These are phyloP conservation scores for Melanopsichium pennsylvanicum DNA, from an alignment of 1,284 basidiomycete species.

Conservation along the genomic window DNA sequence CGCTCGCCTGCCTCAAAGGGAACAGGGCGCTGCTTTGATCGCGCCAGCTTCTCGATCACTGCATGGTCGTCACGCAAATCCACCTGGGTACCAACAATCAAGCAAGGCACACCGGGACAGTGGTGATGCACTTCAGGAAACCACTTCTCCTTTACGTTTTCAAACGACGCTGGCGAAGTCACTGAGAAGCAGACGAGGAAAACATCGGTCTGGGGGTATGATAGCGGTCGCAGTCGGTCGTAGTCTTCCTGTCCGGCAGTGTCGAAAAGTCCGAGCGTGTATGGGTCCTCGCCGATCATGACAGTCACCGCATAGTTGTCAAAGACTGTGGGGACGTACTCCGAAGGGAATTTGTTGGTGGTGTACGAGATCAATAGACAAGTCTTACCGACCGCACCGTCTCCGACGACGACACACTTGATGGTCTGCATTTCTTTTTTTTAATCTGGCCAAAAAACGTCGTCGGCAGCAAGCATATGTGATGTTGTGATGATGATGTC, in stretches of 20 bases:
- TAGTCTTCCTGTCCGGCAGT: constrained; percentile 99
- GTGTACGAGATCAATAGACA: constrained; percentile 99
- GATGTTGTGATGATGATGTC: too few species aligned
- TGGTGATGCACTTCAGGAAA: constrained; percentile 99
- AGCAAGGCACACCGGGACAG: constrained; percentile 98
- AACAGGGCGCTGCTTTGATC: constrained; percentile 96
- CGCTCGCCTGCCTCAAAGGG: constrained; percentile 87
- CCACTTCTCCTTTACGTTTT: constrained; percentile 99
- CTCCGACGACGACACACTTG: constrained; percentile 94
- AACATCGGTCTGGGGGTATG: constrained; percentile 99
- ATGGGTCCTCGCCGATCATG: constrained; percentile 99
- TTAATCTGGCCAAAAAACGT: background rate
- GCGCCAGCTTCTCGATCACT: constrained; percentile 90
- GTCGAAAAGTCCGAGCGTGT: constrained; percentile 97
- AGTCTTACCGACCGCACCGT: constrained; percentile 99
- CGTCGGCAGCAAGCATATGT: too few species aligned
- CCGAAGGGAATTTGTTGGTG: constrained; percentile 79
- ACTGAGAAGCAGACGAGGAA: constrained; percentile 99
- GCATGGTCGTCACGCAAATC: constrained; percentile 92
- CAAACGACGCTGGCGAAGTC: constrained; percentile 96
- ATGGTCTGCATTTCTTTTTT: constrained; percentile 63
- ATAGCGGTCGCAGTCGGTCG: constrained; percentile 95
- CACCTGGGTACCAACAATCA: constrained; percentile 98
- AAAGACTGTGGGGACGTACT: constrained; percentile 95
- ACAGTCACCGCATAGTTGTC: constrained; percentile 99